Percentiles rank a stretch among this genome's conserved stretches.
phyloP scores from a whole-genome alignment of 176 grass and related monocot species.

The Oryza rufipogon region DNA sequence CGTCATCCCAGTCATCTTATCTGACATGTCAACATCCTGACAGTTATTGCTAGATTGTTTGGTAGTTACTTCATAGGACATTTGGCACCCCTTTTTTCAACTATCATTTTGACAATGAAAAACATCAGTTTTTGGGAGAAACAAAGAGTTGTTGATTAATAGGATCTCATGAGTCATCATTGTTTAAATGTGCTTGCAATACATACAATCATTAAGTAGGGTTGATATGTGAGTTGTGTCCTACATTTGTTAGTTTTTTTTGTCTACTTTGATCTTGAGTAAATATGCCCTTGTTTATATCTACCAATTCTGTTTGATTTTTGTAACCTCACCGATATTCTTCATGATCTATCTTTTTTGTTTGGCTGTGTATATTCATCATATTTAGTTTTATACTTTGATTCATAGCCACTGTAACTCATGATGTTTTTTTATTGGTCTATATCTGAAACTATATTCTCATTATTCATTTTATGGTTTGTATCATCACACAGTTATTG shows the following conservation, averaged over 20 bases:
- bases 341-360: not conserved
- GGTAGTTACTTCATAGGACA: constrained; percentile 2
- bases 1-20: constrained; percentile 30
- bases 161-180: not conserved
- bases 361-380: not conserved
- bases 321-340: not conserved
- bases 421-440: not conserved
- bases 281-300: not conserved
- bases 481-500: not conserved
- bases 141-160: not conserved
- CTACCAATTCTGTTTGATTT: not conserved
- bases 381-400: not conserved
- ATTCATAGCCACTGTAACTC: not conserved
- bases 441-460: not conserved
- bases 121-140: not conserved
- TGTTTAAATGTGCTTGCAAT: not conserved
- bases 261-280: not conserved
- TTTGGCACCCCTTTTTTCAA: constrained; percentile 1
- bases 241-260: not conserved
- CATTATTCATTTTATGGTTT: not conserved
- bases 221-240: not conserved
- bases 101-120: not conserved
- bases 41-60: constrained; percentile 35
- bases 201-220: not conserved
- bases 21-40: constrained; percentile 44